These are phyloP conservation scores for Bromus sterilis DNA, from an alignment of 176 grass and related monocot species.

Conservation along the genomic window DNA sequence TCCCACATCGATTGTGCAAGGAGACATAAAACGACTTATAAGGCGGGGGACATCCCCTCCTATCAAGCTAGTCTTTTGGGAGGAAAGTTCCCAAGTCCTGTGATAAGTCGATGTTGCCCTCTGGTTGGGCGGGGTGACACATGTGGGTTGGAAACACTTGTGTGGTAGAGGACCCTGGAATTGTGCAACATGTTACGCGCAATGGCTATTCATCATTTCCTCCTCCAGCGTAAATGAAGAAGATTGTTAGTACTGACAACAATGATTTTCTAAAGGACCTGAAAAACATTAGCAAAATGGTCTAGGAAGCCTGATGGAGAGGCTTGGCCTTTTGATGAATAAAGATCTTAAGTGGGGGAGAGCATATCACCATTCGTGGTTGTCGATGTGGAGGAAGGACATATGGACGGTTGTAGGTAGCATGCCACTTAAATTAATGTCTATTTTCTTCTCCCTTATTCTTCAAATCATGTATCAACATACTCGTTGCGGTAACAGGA, in stretches of 20 bases:
- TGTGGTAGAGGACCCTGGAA: no score
- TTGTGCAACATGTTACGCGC: no score
- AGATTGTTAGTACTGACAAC: conserved; percentile 79
- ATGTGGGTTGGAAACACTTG: no score
- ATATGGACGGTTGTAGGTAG: conserved; percentile 36
- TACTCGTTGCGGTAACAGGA: not conserved
- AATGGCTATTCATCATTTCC: not conserved
- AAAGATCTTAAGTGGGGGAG: conserved; percentile 37
- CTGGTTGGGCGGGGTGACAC: no score
- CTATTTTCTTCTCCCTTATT: not conserved
- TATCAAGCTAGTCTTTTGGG: no score
- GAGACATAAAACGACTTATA: no score
- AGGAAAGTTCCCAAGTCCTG: no score
- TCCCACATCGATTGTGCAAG: no score
- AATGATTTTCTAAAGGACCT: conserved; percentile 51
- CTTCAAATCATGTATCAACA: not conserved
- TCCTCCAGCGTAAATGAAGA: conserved; percentile 54
- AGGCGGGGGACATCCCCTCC: no score
- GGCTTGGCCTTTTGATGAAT: conserved; percentile 70
- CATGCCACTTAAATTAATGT: not conserved
- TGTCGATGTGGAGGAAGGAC: conserved; percentile 51
- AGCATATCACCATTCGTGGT: conserved; percentile 18
- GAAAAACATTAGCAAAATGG: conserved; percentile 31
- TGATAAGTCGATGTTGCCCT: no score
- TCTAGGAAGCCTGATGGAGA: conserved; percentile 48